Evolutionary conservation across 805 yeast species (phyloP).

Genomic region (Kuraishia borneana): DNA sequence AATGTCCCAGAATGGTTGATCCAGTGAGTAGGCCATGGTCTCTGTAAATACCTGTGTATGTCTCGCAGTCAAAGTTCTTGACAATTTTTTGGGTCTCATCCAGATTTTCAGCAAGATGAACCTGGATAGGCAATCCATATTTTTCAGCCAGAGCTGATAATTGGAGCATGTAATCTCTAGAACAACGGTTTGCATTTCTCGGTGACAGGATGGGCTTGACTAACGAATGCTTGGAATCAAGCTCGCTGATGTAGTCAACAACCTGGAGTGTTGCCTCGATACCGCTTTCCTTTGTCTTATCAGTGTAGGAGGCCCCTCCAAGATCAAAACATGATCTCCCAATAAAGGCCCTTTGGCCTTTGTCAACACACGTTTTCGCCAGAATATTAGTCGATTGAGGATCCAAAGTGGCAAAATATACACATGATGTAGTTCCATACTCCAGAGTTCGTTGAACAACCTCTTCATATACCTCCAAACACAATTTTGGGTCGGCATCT

Average conservation of each 20-base stretch:
- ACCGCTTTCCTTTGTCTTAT: slow-evolving; percentile 21
- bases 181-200: slow-evolving; percentile 85
- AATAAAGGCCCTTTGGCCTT: slow-evolving; percentile 80
- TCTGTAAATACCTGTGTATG: slow-evolving; percentile 73
- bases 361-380: slow-evolving; percentile 53
- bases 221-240: slow-evolving; percentile 40
- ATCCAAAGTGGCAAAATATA: slow-evolving; percentile 87
- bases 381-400: slow-evolving; percentile 62
- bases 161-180: slow-evolving; percentile 46
- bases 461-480: slow-evolving; percentile 49
- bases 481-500: slow-evolving; percentile 30
- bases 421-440: slow-evolving; percentile 86
- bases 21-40: slow-evolving; percentile 44
- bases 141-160: slow-evolving; percentile 48
- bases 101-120: slow-evolving; percentile 80
- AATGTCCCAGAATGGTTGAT: slow-evolving; percentile 81
- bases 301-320: neutral
- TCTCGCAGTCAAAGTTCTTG: slow-evolving; percentile 57
- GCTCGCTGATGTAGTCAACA: slow-evolving; percentile 38
- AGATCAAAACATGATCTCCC: slow-evolving; percentile 94
- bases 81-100: slow-evolving; percentile 67
- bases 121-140: slow-evolving; percentile 60
- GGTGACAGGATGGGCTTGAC: slow-evolving; percentile 82
- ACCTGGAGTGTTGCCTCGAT: slow-evolving; percentile 42
- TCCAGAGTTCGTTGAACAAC: slow-evolving; percentile 60